Base-by-base conservation (phyloP, 352 stramenopile genomes). In the Phytopythium chamaehyphon region DNA sequence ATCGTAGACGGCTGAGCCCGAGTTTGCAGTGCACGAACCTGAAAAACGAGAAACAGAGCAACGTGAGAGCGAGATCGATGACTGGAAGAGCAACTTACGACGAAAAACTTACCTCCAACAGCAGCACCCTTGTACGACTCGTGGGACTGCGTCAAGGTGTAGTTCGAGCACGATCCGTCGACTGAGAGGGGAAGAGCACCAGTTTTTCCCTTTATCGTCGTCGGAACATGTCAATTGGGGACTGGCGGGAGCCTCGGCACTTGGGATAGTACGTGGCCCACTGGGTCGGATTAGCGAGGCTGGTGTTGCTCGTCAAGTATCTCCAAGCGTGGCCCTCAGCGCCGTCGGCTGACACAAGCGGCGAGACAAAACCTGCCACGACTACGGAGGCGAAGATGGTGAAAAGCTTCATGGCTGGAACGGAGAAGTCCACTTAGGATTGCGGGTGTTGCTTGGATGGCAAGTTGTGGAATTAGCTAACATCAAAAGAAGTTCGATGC, bases 351-450 rank as follows among this genome's bases (percentile, higher is more conserved):
- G 42, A 31, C n/a, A 37, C 43, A 8, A 51, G 55, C 36, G 55
- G 52, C 5, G 54, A 58, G 21, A 57, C 11, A 11, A 52, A 45
- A n/a, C 49, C 59, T 15, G 55, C 45, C 16, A 51, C 48, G 31
- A 59, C 40, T 14, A 51, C 42, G 55, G 53, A 59, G 9, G 49
- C 52, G 23, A 73, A 50, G 21, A 50, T 19, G 15, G 61, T 26
- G 46, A 58, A 61, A 42, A 61, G 66, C 64, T 68, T 73, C 45
- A 48, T 48, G 23, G 43, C 14, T 33, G 26, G 26, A 38, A 49
- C 37, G 1, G 38, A 44, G n/a, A 19, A 19, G n/a, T n/a, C n/a
- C n/a, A 31, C 11, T 33, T 9, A 33, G 28, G 28, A 10, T 33
- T 28, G 11, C 19, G 40, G 11, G 22, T 46, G 19, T 28, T 14